Evolutionary conservation across 2,329 filamentous ascomycete genomes (phyloP), one percentile per base, ranked within the genome.

Genomic region (Nectriaceae sp.): DNA sequence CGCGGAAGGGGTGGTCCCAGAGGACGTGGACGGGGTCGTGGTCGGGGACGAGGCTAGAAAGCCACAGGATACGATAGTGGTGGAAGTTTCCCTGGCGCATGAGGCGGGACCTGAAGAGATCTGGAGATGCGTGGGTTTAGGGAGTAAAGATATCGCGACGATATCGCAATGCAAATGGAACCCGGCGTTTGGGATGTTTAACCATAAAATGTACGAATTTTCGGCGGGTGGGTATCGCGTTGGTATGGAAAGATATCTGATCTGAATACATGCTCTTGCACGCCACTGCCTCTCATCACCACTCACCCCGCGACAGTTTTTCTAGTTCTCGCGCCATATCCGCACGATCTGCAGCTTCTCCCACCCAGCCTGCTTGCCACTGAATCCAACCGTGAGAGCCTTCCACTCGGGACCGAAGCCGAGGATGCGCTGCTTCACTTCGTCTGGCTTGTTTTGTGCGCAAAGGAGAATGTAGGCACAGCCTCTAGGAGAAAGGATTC

Each of bases 401-500:
- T 69, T 77, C 94, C 93, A 97, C 20, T 61, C 66, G 0, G 60
- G 50, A 0, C 73, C 73, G 13, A 88, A 83, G 3, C 56, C 55
- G 29, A 56, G 70, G 51, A 94, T 81, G 41, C 78, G 71, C 50
- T 74, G 66, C 68, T 86, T 90, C 42, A 95, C 88, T 44, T 83
- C 73, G 21, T 86, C 84, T 0, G 94, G 94, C 67, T 83, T 86
- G 69, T 99, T 99, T 72, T 95, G 90, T 50, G 88, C 87, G 68
- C 94, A 97, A 4, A 99, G 79, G 49, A 99, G 70, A 45, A 99
- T 73, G 68, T 97, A 99, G 1, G 92, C 92, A 38, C 93, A 89
- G 0, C 94, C 94, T 26, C 84, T 74, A 1, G 66, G 64, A 1
- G 77, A 76, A 60, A 99, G 66, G 2, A 89, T 72, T 0, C 66